A percentile compares a stretch with the other conserved stretches of the same genome.
Evolutionary conservation across 2,329 filamentous ascomycete genomes (phyloP).

Genomic region (Penicillium vulpinum): DNA sequence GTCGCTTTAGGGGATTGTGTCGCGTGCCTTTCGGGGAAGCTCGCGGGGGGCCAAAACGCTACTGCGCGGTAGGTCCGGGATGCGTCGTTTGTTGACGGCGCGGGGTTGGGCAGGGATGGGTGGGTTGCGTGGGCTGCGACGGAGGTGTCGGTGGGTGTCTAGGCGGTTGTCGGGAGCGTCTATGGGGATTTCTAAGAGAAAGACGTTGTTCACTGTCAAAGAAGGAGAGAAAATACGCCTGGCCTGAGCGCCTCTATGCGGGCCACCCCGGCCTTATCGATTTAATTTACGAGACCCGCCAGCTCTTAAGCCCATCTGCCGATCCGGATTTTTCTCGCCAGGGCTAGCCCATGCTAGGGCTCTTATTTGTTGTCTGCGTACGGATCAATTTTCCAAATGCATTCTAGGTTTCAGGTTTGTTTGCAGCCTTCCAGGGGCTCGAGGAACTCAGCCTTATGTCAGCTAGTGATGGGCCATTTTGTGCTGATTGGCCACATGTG

Average conservation of each 20-base stretch:
- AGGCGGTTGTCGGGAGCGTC: neutral
- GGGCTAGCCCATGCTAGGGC: neutral
- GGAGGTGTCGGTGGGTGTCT: neutral
- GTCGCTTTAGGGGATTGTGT: neutral
- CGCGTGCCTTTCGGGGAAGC: slow-evolving; percentile 4
- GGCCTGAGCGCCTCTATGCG: slow-evolving; percentile 24
- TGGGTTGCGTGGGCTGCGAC: neutral
- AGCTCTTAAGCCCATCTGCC: neutral
- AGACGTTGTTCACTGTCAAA: neutral
- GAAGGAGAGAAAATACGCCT: slow-evolving; percentile 17
- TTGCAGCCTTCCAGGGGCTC: neutral
- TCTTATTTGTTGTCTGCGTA: neutral
- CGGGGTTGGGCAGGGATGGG: no score
- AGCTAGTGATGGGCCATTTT: neutral
- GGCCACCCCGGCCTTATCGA: slow-evolving; percentile 25
- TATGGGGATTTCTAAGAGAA: neutral
- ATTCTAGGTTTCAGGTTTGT: neutral
- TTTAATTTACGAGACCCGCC: slow-evolving; percentile 7
- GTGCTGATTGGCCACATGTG: neutral
- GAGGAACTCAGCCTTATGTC: neutral
- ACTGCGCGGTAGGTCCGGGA: neutral
- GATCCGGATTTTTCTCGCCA: neutral
- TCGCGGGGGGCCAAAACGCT: neutral
- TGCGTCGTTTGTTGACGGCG: neutral
- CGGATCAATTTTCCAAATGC: neutral